Evolutionary conservation across 116 monocot species (phyloP).

Genomic region (Papilionanthe hybrid): DNA sequence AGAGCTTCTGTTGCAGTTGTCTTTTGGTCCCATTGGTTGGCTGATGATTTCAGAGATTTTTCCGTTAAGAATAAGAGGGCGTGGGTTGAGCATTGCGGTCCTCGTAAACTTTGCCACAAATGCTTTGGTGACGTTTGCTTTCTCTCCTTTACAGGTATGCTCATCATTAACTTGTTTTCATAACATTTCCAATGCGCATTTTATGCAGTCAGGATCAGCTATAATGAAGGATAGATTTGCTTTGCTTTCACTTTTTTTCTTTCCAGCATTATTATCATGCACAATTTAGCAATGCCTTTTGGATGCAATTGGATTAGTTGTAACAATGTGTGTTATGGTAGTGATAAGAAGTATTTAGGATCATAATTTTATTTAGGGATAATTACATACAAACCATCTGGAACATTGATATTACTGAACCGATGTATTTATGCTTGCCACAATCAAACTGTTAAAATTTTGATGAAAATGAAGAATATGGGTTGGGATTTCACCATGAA

Average conservation of each 20-base stretch:
- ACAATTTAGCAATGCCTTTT: constrained; percentile 6
- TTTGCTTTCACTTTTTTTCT: neutral
- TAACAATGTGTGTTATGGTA: neutral
- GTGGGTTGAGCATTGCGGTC: constrained; percentile 83
- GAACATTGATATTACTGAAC: too few species aligned
- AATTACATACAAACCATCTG: too few species aligned
- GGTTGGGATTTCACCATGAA: too few species aligned
- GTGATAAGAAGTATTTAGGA: constrained; percentile 1
- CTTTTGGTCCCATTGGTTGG: constrained; percentile 99
- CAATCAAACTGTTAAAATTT: too few species aligned
- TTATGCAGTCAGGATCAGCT: neutral
- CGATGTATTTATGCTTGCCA: too few species aligned
- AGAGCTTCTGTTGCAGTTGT: constrained; percentile 59
- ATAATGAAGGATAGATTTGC: neutral
- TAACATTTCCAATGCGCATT: neutral
- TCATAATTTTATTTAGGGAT: neutral
- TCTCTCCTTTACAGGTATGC: constrained; percentile 79
- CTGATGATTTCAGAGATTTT: constrained; percentile 98
- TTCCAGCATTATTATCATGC: neutral
- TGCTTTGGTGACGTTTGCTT: constrained; percentile 94
- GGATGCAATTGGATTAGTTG: neutral
- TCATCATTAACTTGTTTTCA: neutral
- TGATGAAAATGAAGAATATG: too few species aligned
- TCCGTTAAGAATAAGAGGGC: constrained; percentile 76
- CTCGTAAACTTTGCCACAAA: constrained; percentile 88